Evolutionary conservation across 768 basidiomycete species (phyloP), one percentile per base, ranked within the genome.

Genomic region (Auricularia cornea): DNA sequence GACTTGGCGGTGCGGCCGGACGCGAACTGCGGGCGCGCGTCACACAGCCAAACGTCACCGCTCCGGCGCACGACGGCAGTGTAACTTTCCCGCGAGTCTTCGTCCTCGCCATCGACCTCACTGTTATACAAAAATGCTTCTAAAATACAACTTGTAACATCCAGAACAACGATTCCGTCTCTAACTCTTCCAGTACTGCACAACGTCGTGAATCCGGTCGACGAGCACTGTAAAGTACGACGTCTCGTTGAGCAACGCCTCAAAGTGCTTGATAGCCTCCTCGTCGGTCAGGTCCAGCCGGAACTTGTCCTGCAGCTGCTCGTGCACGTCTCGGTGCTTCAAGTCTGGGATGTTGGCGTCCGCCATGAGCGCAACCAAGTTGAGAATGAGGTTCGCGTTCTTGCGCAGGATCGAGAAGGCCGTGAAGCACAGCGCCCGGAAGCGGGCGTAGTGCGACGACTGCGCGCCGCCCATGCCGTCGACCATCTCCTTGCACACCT

Each of bases 401-500:
- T 98, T 98, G 68, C 96, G 86, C 62, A 98, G 83, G 70, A 92
- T 94, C 61, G 90, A 91, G 76, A 98, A 98, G 1, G 94, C 97
- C n/a, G 96, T 98, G 75, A 95, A 96, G 73, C 93, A 97, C 67
- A 94, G 89, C 68, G 86, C 89, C 75, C 98, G 94, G 85, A 99
- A 99, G 32, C 95, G 88, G 29, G 87, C 84, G 74, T 98, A 98
- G 72, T 98, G 96, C n/a, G 89, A 84, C 5, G 94, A 96, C 70
- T 90, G 85, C 1, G 92, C 87, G 12, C 97, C 96, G n/a, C 97
- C 97, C 94, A 99, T 96, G 12, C 92, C 96, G 72, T 99, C 97
- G 0, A 98, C 93, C 97, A 98, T 99, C 72, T 98, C 97, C 71
- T 96, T 95, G 76, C 95, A 98, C 44, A 99, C 91, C 73, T 99